Evolutionary conservation across 2,329 filamentous ascomycete genomes (phyloP).

Genomic region (Beauveria scarabaeidicola): DNA sequence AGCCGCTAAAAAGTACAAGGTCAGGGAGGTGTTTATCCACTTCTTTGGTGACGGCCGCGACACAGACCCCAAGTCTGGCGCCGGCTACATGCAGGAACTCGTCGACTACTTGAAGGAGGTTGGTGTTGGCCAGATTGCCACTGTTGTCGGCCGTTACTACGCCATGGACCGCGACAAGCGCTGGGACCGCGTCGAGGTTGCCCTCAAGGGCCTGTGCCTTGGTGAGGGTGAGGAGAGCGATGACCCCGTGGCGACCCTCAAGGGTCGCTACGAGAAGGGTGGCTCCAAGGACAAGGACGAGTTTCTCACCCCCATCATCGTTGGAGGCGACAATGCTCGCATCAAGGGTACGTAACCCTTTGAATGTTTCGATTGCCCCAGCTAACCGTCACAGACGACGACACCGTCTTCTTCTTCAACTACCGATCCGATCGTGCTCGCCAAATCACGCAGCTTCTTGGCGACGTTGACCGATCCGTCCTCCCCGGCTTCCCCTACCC

Average conservation of each 20-base stretch:
- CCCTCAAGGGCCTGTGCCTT: constrained; percentile 73
- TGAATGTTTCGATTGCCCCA: not conserved
- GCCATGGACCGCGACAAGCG: constrained; percentile 99
- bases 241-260: constrained; percentile 79
- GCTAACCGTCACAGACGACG: constrained; percentile 52
- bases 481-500: constrained; percentile 89
- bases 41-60: constrained; percentile 98
- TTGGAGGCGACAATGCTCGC: constrained; percentile 76
- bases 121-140: constrained; percentile 79
- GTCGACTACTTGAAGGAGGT: constrained; percentile 74
- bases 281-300: constrained; percentile 71
- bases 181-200: constrained; percentile 90
- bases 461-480: constrained; percentile 84
- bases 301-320: constrained; percentile 95
- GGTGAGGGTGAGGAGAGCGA: constrained; percentile 81
- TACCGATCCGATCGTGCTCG: constrained; percentile 97
- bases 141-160: constrained; percentile 92
- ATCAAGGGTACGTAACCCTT: constrained; percentile 58
- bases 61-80: constrained; percentile 91
- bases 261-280: constrained; percentile 75
- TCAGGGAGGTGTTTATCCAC: constrained; percentile 94
- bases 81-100: constrained; percentile 79
- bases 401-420: constrained; percentile 99
- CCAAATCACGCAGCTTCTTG: constrained; percentile 90
- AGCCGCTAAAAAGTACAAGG: constrained; percentile 78